Percentiles rank a stretch among this genome's conserved stretches.
phyloP scores from a whole-genome alignment of 257 asterid species.

The Hygrophila difformis region DNA sequence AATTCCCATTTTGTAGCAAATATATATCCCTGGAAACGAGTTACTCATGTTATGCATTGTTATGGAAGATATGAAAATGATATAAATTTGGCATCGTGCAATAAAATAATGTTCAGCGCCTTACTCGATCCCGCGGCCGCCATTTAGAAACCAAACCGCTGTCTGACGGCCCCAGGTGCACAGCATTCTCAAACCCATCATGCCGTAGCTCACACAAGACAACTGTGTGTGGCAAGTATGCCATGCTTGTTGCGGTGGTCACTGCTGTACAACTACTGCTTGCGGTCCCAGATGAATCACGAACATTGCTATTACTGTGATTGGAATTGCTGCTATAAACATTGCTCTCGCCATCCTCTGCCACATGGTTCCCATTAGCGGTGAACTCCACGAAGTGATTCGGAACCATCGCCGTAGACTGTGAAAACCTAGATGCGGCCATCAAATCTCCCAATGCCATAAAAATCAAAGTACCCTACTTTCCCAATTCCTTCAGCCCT shows the following conservation, averaged over 20 bases:
- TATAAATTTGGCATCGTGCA: too few relatives aligned
- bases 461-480: slow-evolving; percentile 30
- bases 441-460: slow-evolving; percentile 99
- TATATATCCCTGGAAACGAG: slow-evolving; percentile 1
- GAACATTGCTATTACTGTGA: slow-evolving; percentile 17
- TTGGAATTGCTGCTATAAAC: slow-evolving; percentile 23
- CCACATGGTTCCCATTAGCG: slow-evolving; percentile 38
- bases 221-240: slow-evolving; percentile 78
- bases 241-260: slow-evolving; percentile 73
- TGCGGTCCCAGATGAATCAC: slow-evolving; percentile 57
- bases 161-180: slow-evolving; percentile 80
- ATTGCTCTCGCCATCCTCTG: slow-evolving; percentile 44
- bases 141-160: slow-evolving; percentile 90
- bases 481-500: slow-evolving; percentile 37
- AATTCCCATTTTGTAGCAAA: background rate
- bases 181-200: slow-evolving; percentile 73
- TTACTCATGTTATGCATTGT: background rate
- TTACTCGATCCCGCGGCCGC: slow-evolving; percentile 91
- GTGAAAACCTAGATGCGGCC: slow-evolving; percentile 88
- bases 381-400: slow-evolving; percentile 62
- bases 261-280: slow-evolving; percentile 51
- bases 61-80: background rate
- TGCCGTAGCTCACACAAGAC: slow-evolving; percentile 93
- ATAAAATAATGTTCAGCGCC: slow-evolving; percentile 19
- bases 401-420: slow-evolving; percentile 58